A percentile compares a stretch with the other conserved stretches of the same genome.
phyloP scores from a whole-genome alignment of 2,329 filamentous ascomycete genomes.

The Botrytis aclada region DNA sequence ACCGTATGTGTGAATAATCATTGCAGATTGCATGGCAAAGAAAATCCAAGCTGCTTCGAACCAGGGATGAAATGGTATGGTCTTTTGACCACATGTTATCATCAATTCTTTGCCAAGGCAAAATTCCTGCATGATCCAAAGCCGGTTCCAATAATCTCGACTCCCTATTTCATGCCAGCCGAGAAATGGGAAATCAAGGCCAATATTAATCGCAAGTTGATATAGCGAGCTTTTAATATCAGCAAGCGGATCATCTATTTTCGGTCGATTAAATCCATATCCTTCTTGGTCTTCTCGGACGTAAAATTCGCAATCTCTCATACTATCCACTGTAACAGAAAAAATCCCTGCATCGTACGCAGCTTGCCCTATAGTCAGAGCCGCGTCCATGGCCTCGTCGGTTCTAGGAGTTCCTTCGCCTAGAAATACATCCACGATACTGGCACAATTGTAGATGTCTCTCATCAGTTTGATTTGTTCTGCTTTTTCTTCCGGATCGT shows the following conservation, averaged over 20 bases:
- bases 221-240: slow-evolving; percentile 4
- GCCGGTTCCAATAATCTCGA: slow-evolving; percentile 20
- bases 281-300: neutral
- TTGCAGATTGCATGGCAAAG: slow-evolving; percentile 5
- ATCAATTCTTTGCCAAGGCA: slow-evolving; percentile 15
- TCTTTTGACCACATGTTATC: slow-evolving; percentile 13
- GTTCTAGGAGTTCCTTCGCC: slow-evolving; percentile 16
- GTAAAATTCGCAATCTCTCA: slow-evolving; percentile 7
- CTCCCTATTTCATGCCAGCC: slow-evolving; percentile 2
- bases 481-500: slow-evolving; percentile 17
- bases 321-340: neutral
- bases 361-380: slow-evolving; percentile 3
- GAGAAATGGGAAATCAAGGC: slow-evolving; percentile 10
- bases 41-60: slow-evolving; percentile 15
- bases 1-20: neutral
- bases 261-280: slow-evolving; percentile 8
- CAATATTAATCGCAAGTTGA: slow-evolving; percentile 11
- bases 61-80: slow-evolving; percentile 4
- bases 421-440: slow-evolving; percentile 19
- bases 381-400: slow-evolving; percentile 19
- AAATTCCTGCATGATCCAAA: slow-evolving; percentile 25
- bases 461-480: slow-evolving; percentile 22
- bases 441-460: slow-evolving; percentile 20
- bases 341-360: slow-evolving; percentile 17
- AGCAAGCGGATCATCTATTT: neutral